Base-by-base conservation (phyloP, 2,329 filamentous ascomycete species). In the Chlorencoelia australis region DNA sequence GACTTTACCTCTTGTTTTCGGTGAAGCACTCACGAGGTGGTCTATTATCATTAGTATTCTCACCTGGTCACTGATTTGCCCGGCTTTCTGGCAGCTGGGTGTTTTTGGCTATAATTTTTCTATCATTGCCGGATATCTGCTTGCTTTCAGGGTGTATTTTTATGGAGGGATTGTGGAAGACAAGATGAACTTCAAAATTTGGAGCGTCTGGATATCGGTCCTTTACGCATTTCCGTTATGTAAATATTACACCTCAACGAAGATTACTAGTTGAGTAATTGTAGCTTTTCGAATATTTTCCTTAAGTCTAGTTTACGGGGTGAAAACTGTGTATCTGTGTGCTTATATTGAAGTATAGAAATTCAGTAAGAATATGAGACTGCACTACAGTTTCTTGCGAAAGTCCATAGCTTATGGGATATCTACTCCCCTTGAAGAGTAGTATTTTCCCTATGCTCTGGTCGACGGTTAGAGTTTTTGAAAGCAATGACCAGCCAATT, bases 1-100 rank as follows among this genome's bases (percentile, higher is more conserved):
- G 9, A 48, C 51, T 1, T 34, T 51, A 15, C 51, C 52, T 1
- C 39, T 56, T 5, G 42, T 47, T 4, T 25, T 49, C 6, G 47
- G 47, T 14, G 41, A 49, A n/a, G 29, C 7, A 9, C 2, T 27
- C 3, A 41, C 48, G 18, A 34, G 53, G 27, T 51, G 45, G 44
- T 36, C 36, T 6, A 45, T 51, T 9, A 48, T 48, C 4, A 9
- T 52, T 8, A 40, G 43, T 1, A 34, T 58, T 5, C 10, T 47
- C 5, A 11, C 45, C 1, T 52, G 44, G 30, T 50, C 50, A 1
- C 13, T 46, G 7, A 22, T 39, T 4, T 33, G 37, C 5, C 44
- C 48, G 0, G 14, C 31, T 4, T 55, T 50, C 34, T 55, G 49
- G 42, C 11, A 24, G 7, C 15, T 30, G 15, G n/a, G 10, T n/a